A percentile compares a stretch with the other conserved stretches of the same genome.
These are phyloP conservation scores for Bromus sterilis DNA, from an alignment of 176 grass and related monocot species.

Conservation along the genomic window DNA sequence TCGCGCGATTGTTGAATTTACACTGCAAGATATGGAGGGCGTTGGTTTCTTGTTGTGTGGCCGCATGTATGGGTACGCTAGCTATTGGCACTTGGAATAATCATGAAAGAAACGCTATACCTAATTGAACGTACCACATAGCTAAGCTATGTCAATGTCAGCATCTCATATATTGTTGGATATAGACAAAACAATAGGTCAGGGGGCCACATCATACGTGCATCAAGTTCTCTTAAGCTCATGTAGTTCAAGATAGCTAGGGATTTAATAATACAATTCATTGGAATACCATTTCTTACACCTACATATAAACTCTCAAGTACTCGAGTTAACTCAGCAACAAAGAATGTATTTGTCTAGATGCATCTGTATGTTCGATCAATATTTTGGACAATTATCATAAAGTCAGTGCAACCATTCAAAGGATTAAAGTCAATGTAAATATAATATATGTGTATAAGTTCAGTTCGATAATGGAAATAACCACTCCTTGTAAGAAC, in stretches of 20 bases:
- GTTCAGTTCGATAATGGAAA: background rate
- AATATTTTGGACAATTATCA: background rate
- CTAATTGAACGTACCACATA: slow-evolving; percentile 30
- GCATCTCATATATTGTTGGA: slow-evolving; percentile 18
- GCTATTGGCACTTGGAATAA: slow-evolving; percentile 18
- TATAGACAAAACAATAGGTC: slow-evolving; percentile 44
- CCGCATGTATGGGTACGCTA: slow-evolving; percentile 1
- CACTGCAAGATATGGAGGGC: background rate
- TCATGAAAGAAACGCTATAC: slow-evolving; percentile 65
- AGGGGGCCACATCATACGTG: slow-evolving; percentile 35
- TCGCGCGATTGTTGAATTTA: slow-evolving; percentile 5
- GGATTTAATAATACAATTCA: background rate
- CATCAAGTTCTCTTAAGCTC: background rate
- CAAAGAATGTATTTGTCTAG: background rate
- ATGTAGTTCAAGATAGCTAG: background rate
- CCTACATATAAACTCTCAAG: background rate
- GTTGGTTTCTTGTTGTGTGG: background rate
- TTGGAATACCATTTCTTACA: background rate
- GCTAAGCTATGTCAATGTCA: background rate
- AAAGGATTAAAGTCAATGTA: background rate
- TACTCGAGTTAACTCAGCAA: background rate
- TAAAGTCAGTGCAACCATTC: no score
- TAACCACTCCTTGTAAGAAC: background rate
- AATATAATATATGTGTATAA: background rate
- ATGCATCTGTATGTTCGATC: background rate